Percentiles rank a stretch among this genome's conserved stretches.
Evolutionary conservation across 1,284 basidiomycete genomes (phyloP).

Genomic region (Austroboletus novae-zelandiae): DNA sequence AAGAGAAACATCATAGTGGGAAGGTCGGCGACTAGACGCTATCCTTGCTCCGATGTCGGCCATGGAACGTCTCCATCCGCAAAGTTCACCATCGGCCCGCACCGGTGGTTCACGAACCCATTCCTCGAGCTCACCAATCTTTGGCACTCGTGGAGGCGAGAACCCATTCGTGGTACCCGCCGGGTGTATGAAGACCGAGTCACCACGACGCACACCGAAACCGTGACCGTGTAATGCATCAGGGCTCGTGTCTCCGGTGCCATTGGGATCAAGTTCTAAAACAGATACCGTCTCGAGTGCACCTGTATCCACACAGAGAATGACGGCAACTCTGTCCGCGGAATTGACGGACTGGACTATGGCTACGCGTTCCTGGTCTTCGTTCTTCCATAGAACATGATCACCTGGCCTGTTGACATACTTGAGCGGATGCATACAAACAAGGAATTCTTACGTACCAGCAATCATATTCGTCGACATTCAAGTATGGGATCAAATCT

Average conservation of each 20-base stretch:
- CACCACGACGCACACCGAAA: constrained; percentile 77
- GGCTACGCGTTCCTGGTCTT: constrained; percentile 64
- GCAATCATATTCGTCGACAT: constrained; percentile 82
- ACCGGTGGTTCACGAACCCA: constrained; percentile 69
- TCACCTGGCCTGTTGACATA: constrained; percentile 76
- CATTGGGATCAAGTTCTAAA: constrained; percentile 86
- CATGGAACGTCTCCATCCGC: constrained; percentile 71
- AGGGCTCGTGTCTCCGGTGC: constrained; percentile 50
- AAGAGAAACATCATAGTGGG: constrained; percentile 46
- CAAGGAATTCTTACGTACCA: constrained; percentile 51
- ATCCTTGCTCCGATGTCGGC: constrained; percentile 58
- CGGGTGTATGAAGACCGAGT: constrained; percentile 78
- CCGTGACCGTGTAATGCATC: constrained; percentile 39
- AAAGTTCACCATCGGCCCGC: constrained; percentile 47
- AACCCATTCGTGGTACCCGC: constrained; percentile 68
- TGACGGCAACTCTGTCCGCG: constrained; percentile 64
- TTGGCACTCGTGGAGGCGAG: constrained; percentile 61
- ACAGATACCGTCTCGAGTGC: constrained; percentile 71
- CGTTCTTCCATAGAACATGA: constrained; percentile 82
- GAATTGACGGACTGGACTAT: constrained; percentile 82
- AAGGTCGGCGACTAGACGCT: constrained; percentile 44
- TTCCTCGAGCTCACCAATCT: constrained; percentile 75
- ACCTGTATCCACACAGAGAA: constrained; percentile 55
- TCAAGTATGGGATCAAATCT: constrained; percentile 77
- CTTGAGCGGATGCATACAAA: constrained; percentile 3